Evolutionary conservation across 23 red algal species (phyloP), one percentile per base, ranked within the genome.

Genomic region (Gracilaria gracilis): DNA sequence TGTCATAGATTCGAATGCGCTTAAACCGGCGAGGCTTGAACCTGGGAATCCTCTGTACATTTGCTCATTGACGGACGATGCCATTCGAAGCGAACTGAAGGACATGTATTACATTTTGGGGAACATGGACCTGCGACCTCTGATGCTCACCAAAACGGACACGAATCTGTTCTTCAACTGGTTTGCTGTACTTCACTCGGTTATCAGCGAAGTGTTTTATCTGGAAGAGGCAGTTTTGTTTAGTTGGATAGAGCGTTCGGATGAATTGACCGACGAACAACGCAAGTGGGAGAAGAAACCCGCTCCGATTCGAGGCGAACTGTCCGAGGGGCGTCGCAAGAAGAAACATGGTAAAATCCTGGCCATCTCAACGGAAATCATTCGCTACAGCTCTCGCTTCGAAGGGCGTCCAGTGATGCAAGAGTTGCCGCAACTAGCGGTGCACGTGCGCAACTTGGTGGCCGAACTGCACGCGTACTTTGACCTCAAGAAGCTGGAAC

Each of bases 91-190:
- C 24, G 86, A 90, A 50, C 46, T 90, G 2, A 49, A 23, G 11
- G 86, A 90, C 35, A 90, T 90, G 86, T 90, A 90, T 66, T 32
- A 29, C 59, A 90, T 90, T 29, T 54, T 90, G 59, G 61, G 40
- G 0, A 61, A 79, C 58, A 79, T 90, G 71, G 86, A 90, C 21
- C 44, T 31, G 44, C 53, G 86, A 80, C 86, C 86, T 14, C 24
- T 72, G 16, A 90, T 81, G 74, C 75, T 90, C 12, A 90, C 86
- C 9, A 62, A 27, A 21, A 57, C 44, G 3, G 86, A 90, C 37
- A 72, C 77, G 4, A 46, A 38, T 20, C 73, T 90, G 55, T 90
- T 90, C 57, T 48, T 90, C 58, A 40, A 90, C 57, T 90, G 86
- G 86, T 81, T 90, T 49, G 53, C 51, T 23, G 69, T 72, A 32